Evolutionary conservation across 2,329 filamentous ascomycete species (phyloP), one percentile per base, ranked within the genome.

Genomic region (Aspergillus caelatus): DNA sequence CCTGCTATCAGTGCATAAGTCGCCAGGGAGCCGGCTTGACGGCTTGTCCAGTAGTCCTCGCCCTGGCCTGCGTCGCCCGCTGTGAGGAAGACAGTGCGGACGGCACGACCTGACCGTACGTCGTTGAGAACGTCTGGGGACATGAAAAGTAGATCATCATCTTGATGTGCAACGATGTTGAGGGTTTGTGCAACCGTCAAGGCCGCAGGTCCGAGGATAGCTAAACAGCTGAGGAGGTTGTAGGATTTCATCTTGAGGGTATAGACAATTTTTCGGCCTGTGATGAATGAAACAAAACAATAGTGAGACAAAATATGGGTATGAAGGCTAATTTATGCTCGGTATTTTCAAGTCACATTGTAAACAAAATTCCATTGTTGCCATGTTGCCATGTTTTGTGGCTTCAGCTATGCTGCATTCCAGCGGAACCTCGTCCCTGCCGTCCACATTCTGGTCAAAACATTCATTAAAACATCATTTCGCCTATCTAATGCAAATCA

Each of bases 111-210:
- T 19, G 61, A 57, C 2, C 61, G 56, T 11, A 70, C 58, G 10
- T 68, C 60, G 32, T 53, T 41, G 19, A 68, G 55, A 4, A 70
- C 12, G 34, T 67, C 62, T 4, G 68, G 68, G 16, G 57, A 63
- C 12, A 68, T 55, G 28, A 70, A 70, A 28, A 70, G 67, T 3
- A 70, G 57, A n/a, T 68, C 65, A 23, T 70, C 68, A 14, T 70
- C 68, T 46, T 68, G 52, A 23, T 68, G 68, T 6, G 67, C 67
- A 21, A 70, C 67, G n/a, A 67, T 62, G 57, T 70, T 68, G 55
- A 70, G 60, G 46, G 63, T 64, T 43, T 66, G 59, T 1, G 62
- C 56, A 3, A 30, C 28, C 4, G 52, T 32, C 12, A 62, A 48
- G 19, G 61, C 36, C 11, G 52, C 23, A 23, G 56, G 54, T 21